A percentile compares a stretch with the other conserved stretches of the same genome.
These are phyloP conservation scores for Iberis pinnata DNA, from an alignment of 345 rosid genomes.

Conservation along the genomic window DNA sequence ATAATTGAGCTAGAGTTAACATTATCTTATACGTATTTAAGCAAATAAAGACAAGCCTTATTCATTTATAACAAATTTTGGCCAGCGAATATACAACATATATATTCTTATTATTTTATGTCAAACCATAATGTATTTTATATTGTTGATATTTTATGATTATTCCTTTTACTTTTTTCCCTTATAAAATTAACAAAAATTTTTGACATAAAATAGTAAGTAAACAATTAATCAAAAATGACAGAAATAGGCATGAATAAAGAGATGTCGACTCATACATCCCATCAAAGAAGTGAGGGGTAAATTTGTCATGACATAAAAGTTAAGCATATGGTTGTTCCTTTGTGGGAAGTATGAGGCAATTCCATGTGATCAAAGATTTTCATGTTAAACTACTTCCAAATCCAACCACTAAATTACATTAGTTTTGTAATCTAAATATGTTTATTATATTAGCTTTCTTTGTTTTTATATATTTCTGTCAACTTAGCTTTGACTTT, in stretches of 20 bases:
- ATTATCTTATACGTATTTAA: constrained; percentile 19
- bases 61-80: background rate
- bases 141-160: no score
- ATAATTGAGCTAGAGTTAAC: constrained; percentile 17
- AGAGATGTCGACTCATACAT: constrained; percentile 15
- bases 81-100: background rate
- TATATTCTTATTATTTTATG: background rate
- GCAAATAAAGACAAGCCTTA: constrained; percentile 24
- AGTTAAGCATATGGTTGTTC: constrained; percentile 25
- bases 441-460: no score
- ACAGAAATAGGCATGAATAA: constrained; percentile 3
- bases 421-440: background rate
- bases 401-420: constrained; percentile 6
- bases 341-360: constrained; percentile 30
- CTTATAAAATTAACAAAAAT: background rate
- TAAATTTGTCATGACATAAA: constrained; percentile 21
- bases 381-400: constrained; percentile 20
- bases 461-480: no score
- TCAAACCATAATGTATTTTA: no score
- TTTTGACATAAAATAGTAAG: background rate
- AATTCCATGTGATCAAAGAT: constrained; percentile 30
- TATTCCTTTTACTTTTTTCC: background rate
- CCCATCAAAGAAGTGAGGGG: constrained; percentile 28
- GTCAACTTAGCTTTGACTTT: no score
- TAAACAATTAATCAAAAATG: background rate